Percentiles rank a stretch among this genome's conserved stretches.
phyloP scores from a whole-genome alignment of 805 yeast species.

The Pichia cabralensis region DNA sequence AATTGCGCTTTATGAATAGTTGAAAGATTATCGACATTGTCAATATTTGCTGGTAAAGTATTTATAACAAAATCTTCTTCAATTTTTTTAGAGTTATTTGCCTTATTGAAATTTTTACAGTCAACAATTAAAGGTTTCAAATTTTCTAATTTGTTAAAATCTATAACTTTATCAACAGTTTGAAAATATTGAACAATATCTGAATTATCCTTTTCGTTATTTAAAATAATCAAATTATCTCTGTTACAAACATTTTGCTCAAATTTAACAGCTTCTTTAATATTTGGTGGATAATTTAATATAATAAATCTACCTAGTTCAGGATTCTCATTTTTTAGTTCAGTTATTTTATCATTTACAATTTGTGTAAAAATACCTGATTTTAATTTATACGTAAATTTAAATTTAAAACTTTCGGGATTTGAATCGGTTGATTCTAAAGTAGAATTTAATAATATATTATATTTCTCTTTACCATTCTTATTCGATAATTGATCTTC shows the following conservation, averaged over 20 bases:
- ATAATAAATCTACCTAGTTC: constrained; percentile 39
- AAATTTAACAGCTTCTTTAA: constrained; percentile 61
- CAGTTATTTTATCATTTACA: constrained; percentile 28
- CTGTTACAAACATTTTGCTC: constrained; percentile 57
- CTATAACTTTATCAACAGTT: constrained; percentile 47
- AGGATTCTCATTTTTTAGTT: constrained; percentile 17
- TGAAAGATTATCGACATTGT: constrained; percentile 2
- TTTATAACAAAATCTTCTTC: neutral
- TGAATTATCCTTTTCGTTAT: constrained; percentile 26
- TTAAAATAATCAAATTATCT: constrained; percentile 28
- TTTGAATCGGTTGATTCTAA: constrained; percentile 19
- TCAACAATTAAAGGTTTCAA: constrained; percentile 5
- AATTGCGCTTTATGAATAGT: constrained; percentile 15
- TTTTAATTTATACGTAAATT: constrained; percentile 24
- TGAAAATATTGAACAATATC: constrained; percentile 55
- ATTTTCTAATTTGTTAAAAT: constrained; percentile 14
- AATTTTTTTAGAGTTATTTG: neutral
- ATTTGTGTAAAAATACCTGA: constrained; percentile 44
- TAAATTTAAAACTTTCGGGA: constrained; percentile 20
- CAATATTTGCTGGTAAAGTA: constrained; percentile 7
- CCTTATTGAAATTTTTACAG: neutral
- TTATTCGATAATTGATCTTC: constrained; percentile 29
- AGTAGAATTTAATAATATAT: constrained; percentile 41
- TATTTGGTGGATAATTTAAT: constrained; percentile 48
- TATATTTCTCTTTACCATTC: constrained; percentile 36